Evolutionary conservation across 345 rosid species (phyloP), one percentile per base, ranked within the genome.

Genomic region (Limnanthes douglasii): DNA sequence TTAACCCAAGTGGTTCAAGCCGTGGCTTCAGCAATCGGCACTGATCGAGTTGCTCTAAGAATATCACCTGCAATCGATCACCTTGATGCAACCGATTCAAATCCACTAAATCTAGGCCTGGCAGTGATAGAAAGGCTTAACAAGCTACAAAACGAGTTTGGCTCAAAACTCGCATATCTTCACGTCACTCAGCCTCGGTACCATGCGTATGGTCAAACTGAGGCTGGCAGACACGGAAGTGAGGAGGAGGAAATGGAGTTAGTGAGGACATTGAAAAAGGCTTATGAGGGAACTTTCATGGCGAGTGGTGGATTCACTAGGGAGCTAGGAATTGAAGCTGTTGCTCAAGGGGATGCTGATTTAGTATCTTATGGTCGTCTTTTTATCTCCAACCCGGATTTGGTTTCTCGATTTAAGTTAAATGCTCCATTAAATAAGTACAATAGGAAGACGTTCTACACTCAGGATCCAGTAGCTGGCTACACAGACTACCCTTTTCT

Each of bases 131-230:
- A 54, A 27, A 47, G 79, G 40, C 45, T 86, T 4, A 78, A 86
- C 62, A 67, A 59, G 41, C 60, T 82, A 15, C 88, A 82, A 18
- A 12, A 25, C 3, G 46, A 45, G 1, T 4, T 50, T n/a, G 75
- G 90, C 11, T 41, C 64, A 5, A 69, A 68, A 20, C 83, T 83
- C 3, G 42, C 75, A 9, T 88, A 83, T 46, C 71, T 83, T 34
- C 95, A 88, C n/a, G 66, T 79, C 15, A 83, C 90, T 11, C 93
- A 69, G 36, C 97, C 97, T 31, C 78, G 84, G 2, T 78, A 65
- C 60, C 69, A 64, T 2, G 78, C 76, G 0, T 56, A 68, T 0
- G 85, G 85, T 13, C 75, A 56, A 36, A 64, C 76, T 3, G 75
- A 76, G 43, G 53, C 71, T 10, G 73, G 84, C 28, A 64, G 60